Evolutionary conservation across 2,329 filamentous ascomycete species (phyloP).

Genomic region (Pyrenophora graminea): DNA sequence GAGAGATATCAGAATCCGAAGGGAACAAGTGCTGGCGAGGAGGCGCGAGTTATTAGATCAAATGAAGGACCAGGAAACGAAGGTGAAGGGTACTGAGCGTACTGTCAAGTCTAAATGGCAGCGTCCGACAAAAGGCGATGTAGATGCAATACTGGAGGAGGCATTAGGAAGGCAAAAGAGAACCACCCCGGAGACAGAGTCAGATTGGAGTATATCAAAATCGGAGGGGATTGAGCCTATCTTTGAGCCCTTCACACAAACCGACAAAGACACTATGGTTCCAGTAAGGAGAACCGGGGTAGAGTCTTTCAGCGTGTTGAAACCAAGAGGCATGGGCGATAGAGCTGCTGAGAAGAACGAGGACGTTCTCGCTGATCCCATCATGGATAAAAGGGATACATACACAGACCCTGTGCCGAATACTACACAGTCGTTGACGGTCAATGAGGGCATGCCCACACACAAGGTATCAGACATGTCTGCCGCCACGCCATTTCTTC

Average conservation of each 20-base stretch:
- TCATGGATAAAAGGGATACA: background rate
- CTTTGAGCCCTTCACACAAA: background rate
- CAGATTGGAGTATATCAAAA: background rate
- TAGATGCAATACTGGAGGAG: constrained; percentile 7
- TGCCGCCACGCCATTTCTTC: too few relatives aligned
- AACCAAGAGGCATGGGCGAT: too few relatives aligned
- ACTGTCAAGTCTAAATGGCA: background rate
- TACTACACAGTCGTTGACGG: too few relatives aligned
- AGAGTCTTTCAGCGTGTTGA: background rate
- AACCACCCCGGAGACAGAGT: background rate
- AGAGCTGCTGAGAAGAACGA: background rate
- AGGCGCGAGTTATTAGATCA: constrained; percentile 2
- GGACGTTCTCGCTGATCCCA: background rate
- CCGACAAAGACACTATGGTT: too few relatives aligned
- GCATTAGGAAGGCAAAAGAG: background rate
- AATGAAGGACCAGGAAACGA: background rate
- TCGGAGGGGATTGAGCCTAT: background rate
- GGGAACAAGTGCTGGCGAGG: background rate
- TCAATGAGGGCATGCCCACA: too few relatives aligned
- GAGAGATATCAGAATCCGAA: background rate
- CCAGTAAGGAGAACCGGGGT: too few relatives aligned
- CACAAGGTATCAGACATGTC: too few relatives aligned
- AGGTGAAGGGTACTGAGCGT: background rate
- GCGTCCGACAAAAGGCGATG: background rate
- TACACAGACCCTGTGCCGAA: too few relatives aligned